Base-by-base conservation (phyloP, 768 basidiomycete species). In the Lactifluus piperatus region DNA sequence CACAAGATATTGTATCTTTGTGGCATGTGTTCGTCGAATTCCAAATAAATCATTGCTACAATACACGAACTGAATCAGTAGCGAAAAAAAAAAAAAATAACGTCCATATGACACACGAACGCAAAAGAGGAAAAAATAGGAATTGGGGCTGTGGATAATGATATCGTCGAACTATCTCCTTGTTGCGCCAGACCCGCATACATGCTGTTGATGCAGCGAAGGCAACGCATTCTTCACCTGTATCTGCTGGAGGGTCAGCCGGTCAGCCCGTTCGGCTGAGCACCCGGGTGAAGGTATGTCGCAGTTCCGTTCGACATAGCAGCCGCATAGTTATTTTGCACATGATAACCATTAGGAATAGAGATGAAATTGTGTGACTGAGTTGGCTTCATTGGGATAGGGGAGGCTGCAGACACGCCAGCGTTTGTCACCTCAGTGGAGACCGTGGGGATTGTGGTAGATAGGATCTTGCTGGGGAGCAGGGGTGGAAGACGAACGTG, bases 181-280 rank as follows among this genome's bases (percentile, higher is more conserved):
- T 27, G 59, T 60, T 20, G 59, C 59, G 14, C 59, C 59, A 9
- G 71, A 70, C 36, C 68, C 63, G 14, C 70, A 67, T 4, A 72
- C 70, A 26, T 71, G 70, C 27, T 70, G 67, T 43, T 71, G 64
- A 65, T 72, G 71, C 47, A 72, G 27, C 50, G 71, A 72, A 34
- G 71, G 71, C 46, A 70, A 71, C 22, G 69, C 66, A 9, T 78
- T 71, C 70, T 85, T 84, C 55, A 73, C 77, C 68, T 84, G 82
- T 68, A 85, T 72, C 65, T 85, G 83, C 60, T 86, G 85, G 20
- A 73, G n/a, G n/a, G n/a, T n/a, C n/a, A n/a, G n/a, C n/a, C 59
- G 34, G 75, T 80, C 47, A 86, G 68, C 2, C 73, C 72, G 45
- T 72, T 74, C 47, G 73, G 75, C 51, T 72, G 66, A 57, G 64